Base-by-base conservation (phyloP, 2,329 filamentous ascomycete genomes). In the Pseudogymnoascus sp. region DNA sequence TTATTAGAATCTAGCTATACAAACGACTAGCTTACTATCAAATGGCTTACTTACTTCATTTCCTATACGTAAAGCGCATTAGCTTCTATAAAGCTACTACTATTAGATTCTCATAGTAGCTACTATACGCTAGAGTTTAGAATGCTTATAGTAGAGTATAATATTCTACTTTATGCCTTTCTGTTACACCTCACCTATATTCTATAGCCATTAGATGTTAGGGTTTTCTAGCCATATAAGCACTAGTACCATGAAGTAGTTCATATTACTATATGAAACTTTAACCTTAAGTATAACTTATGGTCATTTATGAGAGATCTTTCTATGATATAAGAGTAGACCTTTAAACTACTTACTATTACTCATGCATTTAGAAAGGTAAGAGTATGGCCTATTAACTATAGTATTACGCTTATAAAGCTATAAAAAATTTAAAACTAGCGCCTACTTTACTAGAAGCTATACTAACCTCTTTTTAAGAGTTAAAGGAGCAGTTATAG, bases 201-300 rank as follows among this genome's bases (percentile, higher is more conserved):
- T 46, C 13, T 61, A 26, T 37, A 42, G 38, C 38, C 60, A 11
- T 61, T 61, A 46, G 60, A 61, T 61, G 38, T 50, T 1, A 37
- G 60, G 38, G 29, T 21, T 26, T 53, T 53, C 29, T 7, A 53
- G 21, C 46, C 19, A 6, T 53, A 53, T 26, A 53, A 61, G 21
- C 60, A 61, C 19, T 61, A 13, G n/a, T 37, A 61, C 15, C 31
- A 15, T 1, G 31, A 23, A 46, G 60, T 37, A 4, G 37, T 61
- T 2, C 37, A 23, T 11, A 7, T 3, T 2, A 35, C 59, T 4
- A 21, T 61, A 29, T 1, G 11, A 15, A 4, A 37, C 3, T 1
- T 40, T 1, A 6, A 40, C n/a, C n/a, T 40, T 17, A n/a, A 40
- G n/a, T 40, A 40, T 17, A 40, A 17, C 11, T n/a, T 40, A 7